A percentile compares a stretch with the other conserved stretches of the same genome.
These are phyloP conservation scores for Monsonia emarginata DNA, from an alignment of 441 rosid genomes.

Conservation along the genomic window DNA sequence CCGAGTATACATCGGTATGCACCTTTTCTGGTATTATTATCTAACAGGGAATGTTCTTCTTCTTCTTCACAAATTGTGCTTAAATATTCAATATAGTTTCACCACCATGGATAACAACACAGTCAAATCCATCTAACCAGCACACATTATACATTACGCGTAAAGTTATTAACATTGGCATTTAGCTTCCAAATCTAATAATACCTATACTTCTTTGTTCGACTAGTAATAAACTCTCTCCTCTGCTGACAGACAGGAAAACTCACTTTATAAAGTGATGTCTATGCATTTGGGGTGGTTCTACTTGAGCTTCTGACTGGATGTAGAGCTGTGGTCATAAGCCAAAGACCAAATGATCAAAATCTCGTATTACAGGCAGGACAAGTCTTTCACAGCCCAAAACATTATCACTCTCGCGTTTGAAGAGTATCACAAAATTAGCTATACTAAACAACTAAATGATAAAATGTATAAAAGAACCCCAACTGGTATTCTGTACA, in stretches of 20 bases:
- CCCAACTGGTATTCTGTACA: constrained; percentile 54
- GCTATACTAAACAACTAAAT: constrained; percentile 57
- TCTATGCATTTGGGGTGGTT: constrained; percentile 89
- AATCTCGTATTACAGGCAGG: constrained; percentile 77
- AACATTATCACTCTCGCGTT: constrained; percentile 3
- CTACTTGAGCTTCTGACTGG: constrained; percentile 88
- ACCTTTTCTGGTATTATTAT: constrained; percentile 2
- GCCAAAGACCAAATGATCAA: constrained; percentile 71
- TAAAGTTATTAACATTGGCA: too few relatives aligned
- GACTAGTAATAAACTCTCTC: too few relatives aligned
- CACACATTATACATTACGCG: too few relatives aligned
- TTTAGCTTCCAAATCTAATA: too few relatives aligned
- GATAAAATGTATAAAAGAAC: constrained; percentile 69
- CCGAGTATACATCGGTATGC: constrained; percentile 78
- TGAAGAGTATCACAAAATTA: constrained; percentile 10
- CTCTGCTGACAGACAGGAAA: constrained; percentile 65
- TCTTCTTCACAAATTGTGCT: not conserved
- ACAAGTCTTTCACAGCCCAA: constrained; percentile 8
- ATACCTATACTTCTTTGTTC: too few relatives aligned
- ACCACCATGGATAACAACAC: not conserved
- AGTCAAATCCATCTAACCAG: too few relatives aligned
- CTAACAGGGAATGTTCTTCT: not conserved
- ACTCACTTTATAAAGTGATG: constrained; percentile 83
- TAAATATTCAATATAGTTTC: constrained; percentile 1
- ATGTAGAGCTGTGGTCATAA: constrained; percentile 78